Conservation (phyloP, 495 filamentous ascomycete species). For the Tuber melanosporum region DNA sequence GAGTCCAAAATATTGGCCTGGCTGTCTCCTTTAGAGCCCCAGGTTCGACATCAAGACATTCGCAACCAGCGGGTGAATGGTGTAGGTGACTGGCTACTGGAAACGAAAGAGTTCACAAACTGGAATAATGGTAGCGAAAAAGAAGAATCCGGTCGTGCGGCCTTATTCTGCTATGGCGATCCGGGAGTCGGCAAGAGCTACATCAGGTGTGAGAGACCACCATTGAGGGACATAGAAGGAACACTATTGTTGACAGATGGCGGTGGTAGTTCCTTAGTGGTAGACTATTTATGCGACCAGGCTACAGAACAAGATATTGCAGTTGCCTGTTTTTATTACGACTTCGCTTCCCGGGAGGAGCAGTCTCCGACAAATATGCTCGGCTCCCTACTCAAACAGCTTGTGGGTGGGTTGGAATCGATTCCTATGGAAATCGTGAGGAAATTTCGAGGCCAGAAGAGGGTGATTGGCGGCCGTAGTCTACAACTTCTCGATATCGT, state of each 20-base stretch:
- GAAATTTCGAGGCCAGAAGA: background rate
- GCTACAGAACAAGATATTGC: background rate
- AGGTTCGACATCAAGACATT: too few relatives aligned
- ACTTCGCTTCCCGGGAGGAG: background rate
- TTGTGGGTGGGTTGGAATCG: background rate
- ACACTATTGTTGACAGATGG: background rate
- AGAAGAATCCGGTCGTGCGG: too few relatives aligned
- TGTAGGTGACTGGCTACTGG: too few relatives aligned
- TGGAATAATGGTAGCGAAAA: too few relatives aligned
- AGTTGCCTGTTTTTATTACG: background rate
- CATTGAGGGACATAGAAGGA: background rate
- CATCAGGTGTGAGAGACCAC: too few relatives aligned
- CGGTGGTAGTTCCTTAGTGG: background rate
- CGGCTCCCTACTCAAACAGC: background rate
- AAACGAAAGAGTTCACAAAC: too few relatives aligned
- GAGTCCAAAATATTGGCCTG: too few relatives aligned
- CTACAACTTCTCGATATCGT: background rate
- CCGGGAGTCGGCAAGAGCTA: too few relatives aligned
- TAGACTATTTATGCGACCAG: background rate
- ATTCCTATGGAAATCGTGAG: background rate
- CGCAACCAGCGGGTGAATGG: too few relatives aligned
- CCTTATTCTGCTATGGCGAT: too few relatives aligned
- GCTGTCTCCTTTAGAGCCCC: too few relatives aligned
- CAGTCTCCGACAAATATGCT: background rate
- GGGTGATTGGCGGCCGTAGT: background rate